phyloP scores from a whole-genome alignment of 176 grass and related monocot genomes.

The Hsuehochloa calcarea region DNA sequence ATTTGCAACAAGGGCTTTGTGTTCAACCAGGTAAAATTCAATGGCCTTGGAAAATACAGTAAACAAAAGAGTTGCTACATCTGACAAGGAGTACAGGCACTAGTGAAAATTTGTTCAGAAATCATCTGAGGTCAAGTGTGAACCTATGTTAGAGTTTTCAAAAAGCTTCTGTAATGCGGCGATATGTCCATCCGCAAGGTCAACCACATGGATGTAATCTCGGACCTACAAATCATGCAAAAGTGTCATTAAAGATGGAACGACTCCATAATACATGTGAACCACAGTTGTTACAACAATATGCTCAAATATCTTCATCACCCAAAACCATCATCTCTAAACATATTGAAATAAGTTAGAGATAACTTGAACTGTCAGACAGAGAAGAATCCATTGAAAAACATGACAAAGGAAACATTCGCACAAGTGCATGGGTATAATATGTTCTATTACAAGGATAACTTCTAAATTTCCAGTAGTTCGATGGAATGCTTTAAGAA shows the following conservation, averaged over 20 bases:
- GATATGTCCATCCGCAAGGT: slow-evolving; percentile 88
- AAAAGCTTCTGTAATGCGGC: slow-evolving; percentile 82
- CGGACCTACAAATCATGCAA: slow-evolving; percentile 52
- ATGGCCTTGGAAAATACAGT: neutral
- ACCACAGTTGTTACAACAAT: neutral
- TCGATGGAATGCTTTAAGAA: neutral
- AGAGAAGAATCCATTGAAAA: neutral
- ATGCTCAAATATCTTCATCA: neutral
- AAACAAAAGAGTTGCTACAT: neutral
- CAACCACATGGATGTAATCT: slow-evolving; percentile 91
- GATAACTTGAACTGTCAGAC: slow-evolving; percentile 3
- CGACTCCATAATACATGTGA: neutral
- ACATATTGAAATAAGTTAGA: slow-evolving; percentile 10
- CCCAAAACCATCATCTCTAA: neutral
- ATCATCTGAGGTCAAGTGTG: neutral
- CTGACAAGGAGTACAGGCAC: neutral
- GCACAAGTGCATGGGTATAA: neutral
- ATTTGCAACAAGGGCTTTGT: neutral
- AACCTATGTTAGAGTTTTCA: slow-evolving; percentile 65
- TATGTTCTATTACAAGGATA: neutral
- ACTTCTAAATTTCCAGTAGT: neutral
- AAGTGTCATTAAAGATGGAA: slow-evolving; percentile 16
- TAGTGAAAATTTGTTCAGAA: neutral
- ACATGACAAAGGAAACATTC: neutral
- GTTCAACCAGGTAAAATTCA: neutral